Evolutionary conservation across 495 filamentous ascomycete species (phyloP).

Genomic region (Apodospora peruviana): DNA sequence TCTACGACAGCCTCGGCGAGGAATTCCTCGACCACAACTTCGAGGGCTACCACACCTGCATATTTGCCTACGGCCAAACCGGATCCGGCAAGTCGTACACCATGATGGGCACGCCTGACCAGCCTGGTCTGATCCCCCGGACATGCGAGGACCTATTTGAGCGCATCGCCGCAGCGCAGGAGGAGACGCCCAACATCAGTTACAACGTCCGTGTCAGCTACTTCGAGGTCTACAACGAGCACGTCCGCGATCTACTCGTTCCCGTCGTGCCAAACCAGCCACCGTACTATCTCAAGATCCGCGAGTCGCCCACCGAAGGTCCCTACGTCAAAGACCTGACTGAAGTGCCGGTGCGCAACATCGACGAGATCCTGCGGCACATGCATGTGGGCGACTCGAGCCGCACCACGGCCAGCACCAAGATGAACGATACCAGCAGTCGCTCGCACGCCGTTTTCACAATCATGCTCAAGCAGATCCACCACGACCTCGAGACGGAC

Average conservation of each 20-base stretch:
- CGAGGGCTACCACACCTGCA: constrained; percentile 97
- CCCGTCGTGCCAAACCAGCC: constrained; percentile 62
- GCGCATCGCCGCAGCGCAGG: constrained; percentile 76
- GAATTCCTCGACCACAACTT: constrained; percentile 99
- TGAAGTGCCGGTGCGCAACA: constrained; percentile 80
- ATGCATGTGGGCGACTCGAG: constrained; percentile 88
- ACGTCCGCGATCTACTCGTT: constrained; percentile 90
- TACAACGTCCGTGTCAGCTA: constrained; percentile 97
- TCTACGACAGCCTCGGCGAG: constrained; percentile 91
- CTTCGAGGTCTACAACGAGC: constrained; percentile 99
- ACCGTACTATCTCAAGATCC: constrained; percentile 92
- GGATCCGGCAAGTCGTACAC: constrained; percentile 97
- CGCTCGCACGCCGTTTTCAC: constrained; percentile 97
- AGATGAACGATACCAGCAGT: constrained; percentile 98
- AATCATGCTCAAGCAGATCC: constrained; percentile 92
- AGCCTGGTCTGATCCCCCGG: constrained; percentile 91
- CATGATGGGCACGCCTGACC: constrained; percentile 90
- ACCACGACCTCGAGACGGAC: constrained; percentile 86
- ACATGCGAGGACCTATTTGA: constrained; percentile 96
- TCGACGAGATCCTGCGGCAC: constrained; percentile 75
- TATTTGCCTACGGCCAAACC: constrained; percentile 98
- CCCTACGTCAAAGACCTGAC: constrained; percentile 98
- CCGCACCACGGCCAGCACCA: constrained; percentile 90
- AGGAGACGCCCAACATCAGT: constrained; percentile 73
- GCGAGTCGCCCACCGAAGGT: constrained; percentile 89